Evolutionary conservation across 768 basidiomycete genomes (phyloP).

Genomic region (Naganishia vishniacii): DNA sequence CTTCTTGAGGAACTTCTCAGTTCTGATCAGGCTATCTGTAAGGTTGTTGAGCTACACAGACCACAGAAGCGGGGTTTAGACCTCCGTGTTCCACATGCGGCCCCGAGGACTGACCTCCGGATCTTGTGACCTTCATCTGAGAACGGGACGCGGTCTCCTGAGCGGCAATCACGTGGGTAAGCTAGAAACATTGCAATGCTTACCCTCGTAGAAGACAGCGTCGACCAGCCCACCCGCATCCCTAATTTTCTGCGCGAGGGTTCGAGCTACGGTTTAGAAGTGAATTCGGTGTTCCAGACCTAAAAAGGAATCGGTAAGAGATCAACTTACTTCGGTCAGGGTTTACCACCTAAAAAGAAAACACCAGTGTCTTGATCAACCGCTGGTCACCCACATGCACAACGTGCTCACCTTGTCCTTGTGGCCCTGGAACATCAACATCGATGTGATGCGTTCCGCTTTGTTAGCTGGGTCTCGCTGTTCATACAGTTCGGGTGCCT

Average conservation of each 20-base stretch:
- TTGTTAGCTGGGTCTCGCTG: slow-evolving; percentile 57
- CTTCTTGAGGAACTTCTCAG: slow-evolving; percentile 21
- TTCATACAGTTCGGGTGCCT: slow-evolving; percentile 56
- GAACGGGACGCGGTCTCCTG: too few species aligned
- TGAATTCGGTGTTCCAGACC: not conserved
- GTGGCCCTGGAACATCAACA: slow-evolving; percentile 28
- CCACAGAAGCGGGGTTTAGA: not conserved
- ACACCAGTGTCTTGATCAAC: slow-evolving; percentile 57
- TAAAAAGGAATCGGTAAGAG: not conserved
- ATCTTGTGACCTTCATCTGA: too few species aligned
- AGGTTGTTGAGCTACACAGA: slow-evolving; percentile 19
- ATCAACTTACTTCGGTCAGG: slow-evolving; percentile 57
- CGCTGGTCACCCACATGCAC: too few species aligned
- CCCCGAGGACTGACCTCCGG: too few species aligned
- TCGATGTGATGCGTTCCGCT: slow-evolving; percentile 56
- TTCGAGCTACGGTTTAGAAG: slow-evolving; percentile 6
- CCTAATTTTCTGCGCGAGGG: slow-evolving; percentile 57
- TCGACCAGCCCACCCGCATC: slow-evolving; percentile 57
- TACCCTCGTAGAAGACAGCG: slow-evolving; percentile 60
- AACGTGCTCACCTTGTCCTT: slow-evolving; percentile 30
- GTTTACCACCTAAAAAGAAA: slow-evolving; percentile 61
- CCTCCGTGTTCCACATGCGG: too few species aligned
- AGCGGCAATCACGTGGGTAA: too few species aligned
- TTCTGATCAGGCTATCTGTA: slow-evolving; percentile 19
- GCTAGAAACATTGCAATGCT: slow-evolving; percentile 45